These are phyloP conservation scores for Beta lomatogona DNA, from an alignment of 179 eudicot species.

Conservation along the genomic window DNA sequence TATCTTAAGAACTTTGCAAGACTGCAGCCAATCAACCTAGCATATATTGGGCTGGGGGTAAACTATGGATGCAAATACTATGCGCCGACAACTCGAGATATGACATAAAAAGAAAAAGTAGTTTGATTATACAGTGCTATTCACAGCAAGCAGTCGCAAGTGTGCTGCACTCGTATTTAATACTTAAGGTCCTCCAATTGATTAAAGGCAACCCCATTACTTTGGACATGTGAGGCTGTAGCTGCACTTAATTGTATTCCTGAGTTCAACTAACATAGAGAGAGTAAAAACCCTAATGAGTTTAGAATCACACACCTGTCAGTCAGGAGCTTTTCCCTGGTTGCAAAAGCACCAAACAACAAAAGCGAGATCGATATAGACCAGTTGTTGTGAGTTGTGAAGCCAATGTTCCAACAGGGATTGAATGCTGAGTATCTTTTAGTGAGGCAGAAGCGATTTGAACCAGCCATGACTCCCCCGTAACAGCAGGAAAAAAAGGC, in stretches of 20 bases:
- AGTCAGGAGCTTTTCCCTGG: slow-evolving; percentile 85
- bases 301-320: slow-evolving; percentile 64
- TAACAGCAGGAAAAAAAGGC: slow-evolving; percentile 99
- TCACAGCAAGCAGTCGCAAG: too few relatives aligned
- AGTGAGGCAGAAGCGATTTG: slow-evolving; percentile 91
- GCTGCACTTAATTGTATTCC: not conserved
- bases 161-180: not conserved
- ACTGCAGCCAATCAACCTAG: not conserved
- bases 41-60: not conserved
- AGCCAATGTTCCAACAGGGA: slow-evolving; percentile 92
- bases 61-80: not conserved
- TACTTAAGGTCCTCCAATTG: not conserved
- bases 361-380: slow-evolving; percentile 68
- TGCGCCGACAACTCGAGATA: not conserved
- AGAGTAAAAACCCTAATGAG: slow-evolving; percentile 2
- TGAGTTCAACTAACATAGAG: not conserved
- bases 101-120: not conserved
- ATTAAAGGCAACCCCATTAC: not conserved
- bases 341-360: slow-evolving; percentile 88
- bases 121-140: not conserved
- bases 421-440: slow-evolving; percentile 94
- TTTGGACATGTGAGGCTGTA: not conserved
- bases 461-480: slow-evolving; percentile 99
- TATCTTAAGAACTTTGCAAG: not conserved
- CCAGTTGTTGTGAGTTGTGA: slow-evolving; percentile 75